phyloP scores from a whole-genome alignment of 768 basidiomycete species.

The Tricholoma flavovirens region DNA sequence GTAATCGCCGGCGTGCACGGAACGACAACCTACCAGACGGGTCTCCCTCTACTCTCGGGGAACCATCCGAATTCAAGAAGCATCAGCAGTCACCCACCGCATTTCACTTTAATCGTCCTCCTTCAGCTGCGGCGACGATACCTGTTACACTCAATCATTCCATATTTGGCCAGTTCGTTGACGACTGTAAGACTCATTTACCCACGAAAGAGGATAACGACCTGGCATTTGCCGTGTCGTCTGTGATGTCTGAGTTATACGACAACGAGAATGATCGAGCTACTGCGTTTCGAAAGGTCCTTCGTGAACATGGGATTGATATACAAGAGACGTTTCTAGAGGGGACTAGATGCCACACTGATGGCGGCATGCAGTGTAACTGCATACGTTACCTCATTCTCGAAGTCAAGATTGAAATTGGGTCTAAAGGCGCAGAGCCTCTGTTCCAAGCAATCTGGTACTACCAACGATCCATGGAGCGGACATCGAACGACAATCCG shows the following conservation, averaged over 20 bases:
- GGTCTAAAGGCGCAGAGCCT: conserved; percentile 16
- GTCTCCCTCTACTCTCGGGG: not conserved
- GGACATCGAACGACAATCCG: too few species aligned
- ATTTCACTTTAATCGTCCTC: not conserved
- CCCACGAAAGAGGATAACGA: conserved; percentile 15
- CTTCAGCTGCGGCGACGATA: not conserved
- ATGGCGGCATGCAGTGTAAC: conserved; percentile 11
- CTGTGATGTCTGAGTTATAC: conserved; percentile 9
- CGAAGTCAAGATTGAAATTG: conserved; percentile 19
- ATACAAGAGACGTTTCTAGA: not conserved
- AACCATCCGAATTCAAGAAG: not conserved
- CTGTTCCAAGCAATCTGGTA: conserved; percentile 18
- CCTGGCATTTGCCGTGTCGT: conserved; percentile 12
- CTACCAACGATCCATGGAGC: conserved; percentile 12
- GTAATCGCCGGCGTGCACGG: not conserved
- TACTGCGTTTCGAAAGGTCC: not conserved
- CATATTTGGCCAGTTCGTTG: conserved; percentile 21
- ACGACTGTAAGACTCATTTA: conserved; percentile 17
- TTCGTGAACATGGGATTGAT: conserved; percentile 2
- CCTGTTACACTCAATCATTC: conserved; percentile 13
- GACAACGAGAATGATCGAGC: conserved; percentile 6
- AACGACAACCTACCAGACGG: not conserved
- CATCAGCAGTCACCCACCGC: not conserved
- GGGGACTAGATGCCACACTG: conserved; percentile 6
- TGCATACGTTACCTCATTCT: conserved; percentile 11